Base-by-base conservation (phyloP, 768 basidiomycete species). In the Floccularia luteovirens region DNA sequence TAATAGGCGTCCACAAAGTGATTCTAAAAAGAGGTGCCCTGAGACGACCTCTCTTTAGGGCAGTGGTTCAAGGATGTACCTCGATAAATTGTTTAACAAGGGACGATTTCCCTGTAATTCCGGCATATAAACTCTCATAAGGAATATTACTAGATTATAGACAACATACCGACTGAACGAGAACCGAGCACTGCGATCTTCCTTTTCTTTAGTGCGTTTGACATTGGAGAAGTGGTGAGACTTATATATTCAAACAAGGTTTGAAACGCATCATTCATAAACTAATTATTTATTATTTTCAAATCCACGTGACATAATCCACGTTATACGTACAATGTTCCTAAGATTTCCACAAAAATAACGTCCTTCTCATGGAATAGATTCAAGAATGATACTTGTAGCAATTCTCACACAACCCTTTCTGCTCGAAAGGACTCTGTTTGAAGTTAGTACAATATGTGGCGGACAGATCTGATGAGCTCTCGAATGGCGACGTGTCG, bases 51-150 rank as follows among this genome's bases (percentile, higher is more conserved):
- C 39, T 41, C 39, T 20, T 41, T 24, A 41, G 39, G 34, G 19
- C 3, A 41, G n/a, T 32, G 7, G 16, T 7, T 24, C 25, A n/a
- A 36, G 22, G 24, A 43, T 45, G 30, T 39, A 66, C 68, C 55
- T 96, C 87, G 63, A 92, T 84, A 64, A 90, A 97, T 62, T 93
- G 89, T 52, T 91, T 75, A 48, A 94, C 85, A 45, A 98, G 77
- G 38, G 94, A 96, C 19, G 91, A 93, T 69, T 98, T 98, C 52
- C 94, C 94, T 96, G 66, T 27, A 38, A 17, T 19, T 6, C 24
- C 41, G 12, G 32, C 8, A 28, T 19, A 25, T 34, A 31, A 6
- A 17, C 33, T 12, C 32, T 10, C 16, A 21, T 25, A 38, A 6
- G 1, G 34, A 8, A 19, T 24, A 32, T 24, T 20, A 27, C 21